Evolutionary conservation across 2,329 filamentous ascomycete species (phyloP), one percentile per base, ranked within the genome.

Genomic region (Zasmidium cellare): DNA sequence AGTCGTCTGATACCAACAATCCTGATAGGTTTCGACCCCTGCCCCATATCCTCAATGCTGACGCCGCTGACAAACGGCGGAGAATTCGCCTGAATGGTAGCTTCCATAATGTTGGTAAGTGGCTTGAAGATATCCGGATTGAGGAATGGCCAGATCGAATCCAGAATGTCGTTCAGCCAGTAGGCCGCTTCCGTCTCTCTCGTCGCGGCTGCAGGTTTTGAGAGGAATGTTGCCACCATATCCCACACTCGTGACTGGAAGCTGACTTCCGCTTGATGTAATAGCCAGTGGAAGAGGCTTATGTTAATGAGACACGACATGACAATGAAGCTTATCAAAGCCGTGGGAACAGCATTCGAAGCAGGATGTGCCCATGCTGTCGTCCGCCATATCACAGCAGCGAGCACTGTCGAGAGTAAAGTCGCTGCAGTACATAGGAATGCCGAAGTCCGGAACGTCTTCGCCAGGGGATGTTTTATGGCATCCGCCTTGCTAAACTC

Each of bases 41-140:
- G 47, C 6, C 47, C 47, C 47, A 49, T 49, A 22, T 28, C 23
- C n/a, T 25, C 47, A 12, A 49, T 49, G 24, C 47, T 49, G 12
- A 49, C 47, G 6, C 20, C 47, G 3, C 7, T 25, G 23, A 49
- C n/a, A 16, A 49, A 49, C 6, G 47, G 47, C 3, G 47, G 47
- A 49, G 22, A 49, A 16, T 49, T 49, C 14, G 22, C 47, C 28
- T 49, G 47, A 25, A 49, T 49, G 23, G n/a, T 49, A 7, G 47
- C 20, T 18, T 49, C 47, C 47, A 49, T 49, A 3, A 49, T 22
- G n/a, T 28, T 18, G 6, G 23, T 49, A 12, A 49, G 9, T 25
- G n/a, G 5, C n/a, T 28, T 25, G 23, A 49, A 49, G 23, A 49
- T 25, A 25, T 49, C 47, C 3, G 47, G 47, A 25, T 49, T 49